Conservation (phyloP, 805 yeast genomes). For the Candida sithepensis region DNA sequence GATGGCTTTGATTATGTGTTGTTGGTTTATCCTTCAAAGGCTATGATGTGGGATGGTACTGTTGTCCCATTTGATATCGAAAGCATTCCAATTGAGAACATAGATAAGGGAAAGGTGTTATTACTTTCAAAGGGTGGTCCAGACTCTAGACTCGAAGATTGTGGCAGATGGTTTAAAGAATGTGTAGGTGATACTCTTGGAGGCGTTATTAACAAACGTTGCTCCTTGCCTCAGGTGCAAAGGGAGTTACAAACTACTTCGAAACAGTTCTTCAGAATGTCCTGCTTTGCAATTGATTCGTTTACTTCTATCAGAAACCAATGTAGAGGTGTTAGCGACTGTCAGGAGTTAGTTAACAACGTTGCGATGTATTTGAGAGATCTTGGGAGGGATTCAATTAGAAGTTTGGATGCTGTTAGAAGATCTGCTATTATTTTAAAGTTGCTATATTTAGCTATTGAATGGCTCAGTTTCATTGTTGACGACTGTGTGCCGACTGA, state of each 20-base stretch:
- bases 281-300: conserved; percentile 61
- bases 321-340: conserved; percentile 54
- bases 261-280: conserved; percentile 62
- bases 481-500: conserved; percentile 95
- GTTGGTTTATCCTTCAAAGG: conserved; percentile 74
- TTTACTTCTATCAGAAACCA: conserved; percentile 50
- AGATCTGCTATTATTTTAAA: conserved; percentile 67
- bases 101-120: conserved; percentile 65
- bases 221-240: conserved; percentile 71
- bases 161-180: conserved; percentile 54
- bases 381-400: conserved; percentile 68
- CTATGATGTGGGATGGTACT: conserved; percentile 88
- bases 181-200: conserved; percentile 53
- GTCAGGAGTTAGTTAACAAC: conserved; percentile 74
- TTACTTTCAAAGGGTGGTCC: conserved; percentile 70
- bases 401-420: conserved; percentile 58
- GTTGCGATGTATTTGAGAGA: conserved; percentile 78
- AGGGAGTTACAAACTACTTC: conserved; percentile 65
- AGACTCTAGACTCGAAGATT: conserved; percentile 47
- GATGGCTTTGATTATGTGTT: conserved; percentile 53
- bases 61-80: conserved; percentile 53
- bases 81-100: conserved; percentile 46
- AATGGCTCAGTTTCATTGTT: conserved; percentile 89
- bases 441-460: conserved; percentile 72
- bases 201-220: conserved; percentile 55